These are phyloP conservation scores for Camellia japonica DNA, from an alignment of 148 eudicot species.

Conservation along the genomic window DNA sequence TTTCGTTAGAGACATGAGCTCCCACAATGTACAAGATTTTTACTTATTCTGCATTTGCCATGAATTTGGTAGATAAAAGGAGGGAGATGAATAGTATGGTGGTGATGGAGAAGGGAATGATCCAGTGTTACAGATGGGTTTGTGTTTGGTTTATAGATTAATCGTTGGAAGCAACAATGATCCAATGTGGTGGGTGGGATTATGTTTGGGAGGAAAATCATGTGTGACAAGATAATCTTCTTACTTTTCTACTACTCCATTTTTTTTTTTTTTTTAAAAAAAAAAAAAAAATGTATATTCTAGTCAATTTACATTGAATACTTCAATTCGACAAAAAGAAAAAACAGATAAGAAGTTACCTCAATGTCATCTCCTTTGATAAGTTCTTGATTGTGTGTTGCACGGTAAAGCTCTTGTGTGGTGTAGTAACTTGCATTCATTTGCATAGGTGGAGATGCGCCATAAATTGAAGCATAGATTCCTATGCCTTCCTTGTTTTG, in stretches of 20 bases:
- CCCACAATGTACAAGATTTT: too few species aligned
- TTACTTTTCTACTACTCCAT: not conserved
- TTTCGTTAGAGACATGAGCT: too few species aligned
- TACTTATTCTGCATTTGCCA: too few species aligned
- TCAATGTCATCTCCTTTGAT: conserved; percentile 74
- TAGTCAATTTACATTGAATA: not conserved
- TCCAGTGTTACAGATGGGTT: too few species aligned
- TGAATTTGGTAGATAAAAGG: too few species aligned
- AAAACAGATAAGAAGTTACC: conserved; percentile 32
- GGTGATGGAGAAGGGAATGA: too few species aligned
- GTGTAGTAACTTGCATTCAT: conserved; percentile 86
- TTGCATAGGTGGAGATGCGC: conserved; percentile 85
- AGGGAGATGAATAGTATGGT: too few species aligned
- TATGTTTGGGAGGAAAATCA: not conserved
- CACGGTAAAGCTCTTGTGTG: conserved; percentile 74
- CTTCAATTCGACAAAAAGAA: not conserved
- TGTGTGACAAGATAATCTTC: not conserved
- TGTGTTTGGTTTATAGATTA: too few species aligned
- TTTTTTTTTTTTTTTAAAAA: not conserved
- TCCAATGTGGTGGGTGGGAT: not conserved
- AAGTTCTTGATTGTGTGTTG: conserved; percentile 79
- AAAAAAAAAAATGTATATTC: not conserved
- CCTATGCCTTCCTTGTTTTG: conserved; percentile 62
- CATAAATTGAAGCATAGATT: conserved; percentile 67
- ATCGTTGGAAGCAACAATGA: not conserved